Evolutionary conservation across 1,284 basidiomycete genomes (phyloP), one percentile per base, ranked within the genome.

Genomic region (Sporisorium graminicola): DNA sequence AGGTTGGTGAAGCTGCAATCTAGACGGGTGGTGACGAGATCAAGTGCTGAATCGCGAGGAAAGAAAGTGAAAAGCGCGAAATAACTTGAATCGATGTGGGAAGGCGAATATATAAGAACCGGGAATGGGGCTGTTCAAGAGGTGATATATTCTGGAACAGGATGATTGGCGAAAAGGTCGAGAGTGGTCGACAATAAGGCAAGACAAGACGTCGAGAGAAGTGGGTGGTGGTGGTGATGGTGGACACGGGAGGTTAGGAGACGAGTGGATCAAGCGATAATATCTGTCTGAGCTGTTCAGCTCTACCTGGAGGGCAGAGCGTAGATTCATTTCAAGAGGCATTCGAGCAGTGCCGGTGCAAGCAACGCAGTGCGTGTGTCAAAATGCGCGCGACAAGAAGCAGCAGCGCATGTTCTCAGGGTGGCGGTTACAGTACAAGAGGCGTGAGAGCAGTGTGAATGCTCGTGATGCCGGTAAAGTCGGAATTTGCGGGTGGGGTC

Each of bases 181-280:
- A 72, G 69, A 59, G 37, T 62, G 37, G 69, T 72, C 69, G 64
- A 65, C 64, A 53, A 31, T 65, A n/a, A 7, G 5, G 33, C 33
- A 35, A 35, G 33, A 5, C 29, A 31, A 31, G 12, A 37, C 35
- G 35, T 37, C 29, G 13, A 20, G 8, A 24, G 40, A 26, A n/a
- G 42, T 18, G 24, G 43, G 31, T 44, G 58, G n/a, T 62, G 55
- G 59, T 58, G 35, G 22, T n/a, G 31, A 22, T 20, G 31, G 31
- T n/a, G 40, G 24, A 2, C 2, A 18, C 10, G 42, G 9, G 20
- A n/a, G n/a, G n/a, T n/a, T n/a, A n/a, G n/a, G n/a, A n/a, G n/a
- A n/a, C n/a, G n/a, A n/a, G 20, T 16, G 57, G 24, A 40, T 1
- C 44, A 27, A 22, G 29, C 27, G 57, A 42, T 58, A 58, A 51